Conservation (phyloP, 1,284 basidiomycete species). For the Gastroboletus turbinatus region DNA sequence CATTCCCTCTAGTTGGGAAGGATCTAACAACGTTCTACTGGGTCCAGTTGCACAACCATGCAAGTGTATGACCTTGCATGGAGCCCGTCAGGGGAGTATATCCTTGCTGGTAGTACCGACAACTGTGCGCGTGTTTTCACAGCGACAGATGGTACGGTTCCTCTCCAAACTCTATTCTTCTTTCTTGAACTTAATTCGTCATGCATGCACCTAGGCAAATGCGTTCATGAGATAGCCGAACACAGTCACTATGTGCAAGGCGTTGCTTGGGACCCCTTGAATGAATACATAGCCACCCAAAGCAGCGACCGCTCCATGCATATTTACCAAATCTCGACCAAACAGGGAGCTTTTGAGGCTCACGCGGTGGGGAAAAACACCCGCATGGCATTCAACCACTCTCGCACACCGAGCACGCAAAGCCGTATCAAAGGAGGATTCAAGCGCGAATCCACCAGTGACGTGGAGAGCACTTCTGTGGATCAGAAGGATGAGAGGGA, state of each 20-base stretch:
- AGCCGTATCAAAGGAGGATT: conserved; percentile 43
- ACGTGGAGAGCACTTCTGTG: conserved; percentile 62
- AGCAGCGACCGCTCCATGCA: conserved; percentile 91
- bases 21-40: conserved; percentile 5
- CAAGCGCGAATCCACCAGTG: conserved; percentile 75
- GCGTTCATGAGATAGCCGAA: conserved; percentile 82
- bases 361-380: conserved; percentile 84
- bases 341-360: conserved; percentile 78
- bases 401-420: conserved; percentile 61
- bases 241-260: conserved; percentile 95
- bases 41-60: conserved; percentile 73
- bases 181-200: conserved; percentile 3
- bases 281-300: conserved; percentile 94
- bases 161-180: conserved; percentile 3
- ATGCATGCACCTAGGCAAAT: conserved; percentile 56
- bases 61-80: conserved; percentile 98
- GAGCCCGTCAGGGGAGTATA: conserved; percentile 93
- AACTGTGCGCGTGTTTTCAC: conserved; percentile 90
- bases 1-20: neutral
- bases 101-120: conserved; percentile 95
- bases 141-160: conserved; percentile 63
- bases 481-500: conserved; percentile 45
- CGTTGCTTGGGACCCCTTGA: conserved; percentile 94
- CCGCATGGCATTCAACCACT: conserved; percentile 66
- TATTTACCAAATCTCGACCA: conserved; percentile 78